phyloP scores from a whole-genome alignment of 495 filamentous ascomycete genomes.

The Copromyces sp. region DNA sequence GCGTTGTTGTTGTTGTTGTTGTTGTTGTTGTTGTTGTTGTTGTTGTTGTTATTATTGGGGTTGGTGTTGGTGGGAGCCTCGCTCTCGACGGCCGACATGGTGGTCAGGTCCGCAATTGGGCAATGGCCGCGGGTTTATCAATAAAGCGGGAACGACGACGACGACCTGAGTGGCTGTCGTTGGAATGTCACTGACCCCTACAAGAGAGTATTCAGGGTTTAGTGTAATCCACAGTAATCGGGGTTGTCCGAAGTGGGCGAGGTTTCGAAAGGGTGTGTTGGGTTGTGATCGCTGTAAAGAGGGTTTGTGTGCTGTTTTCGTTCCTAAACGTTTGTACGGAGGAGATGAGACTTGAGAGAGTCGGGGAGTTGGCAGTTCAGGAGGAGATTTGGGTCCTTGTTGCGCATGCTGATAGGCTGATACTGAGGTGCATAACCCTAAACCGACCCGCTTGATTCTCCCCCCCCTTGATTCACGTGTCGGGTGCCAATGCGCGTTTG shows the following conservation, averaged over 20 bases:
- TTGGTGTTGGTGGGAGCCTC: background rate
- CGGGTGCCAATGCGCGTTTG: background rate
- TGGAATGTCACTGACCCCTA: background rate
- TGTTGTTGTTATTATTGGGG: background rate
- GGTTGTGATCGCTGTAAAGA: background rate
- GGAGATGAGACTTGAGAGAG: background rate
- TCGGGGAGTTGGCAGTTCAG: background rate
- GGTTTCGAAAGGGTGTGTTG: background rate
- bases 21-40: background rate
- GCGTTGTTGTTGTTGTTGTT: background rate
- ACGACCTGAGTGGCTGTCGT: background rate
- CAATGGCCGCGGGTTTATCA: background rate
- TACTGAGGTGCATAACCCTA: background rate
- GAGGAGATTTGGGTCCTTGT: background rate
- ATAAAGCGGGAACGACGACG: background rate
- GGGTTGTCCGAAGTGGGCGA: background rate
- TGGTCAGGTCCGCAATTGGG: background rate
- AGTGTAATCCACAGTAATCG: background rate
- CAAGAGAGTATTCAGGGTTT: background rate
- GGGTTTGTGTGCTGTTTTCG: background rate
- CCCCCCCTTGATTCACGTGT: background rate
- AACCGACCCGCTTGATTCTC: background rate
- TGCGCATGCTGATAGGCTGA: background rate
- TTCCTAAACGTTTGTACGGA: background rate
- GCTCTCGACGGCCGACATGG: background rate